These are phyloP conservation scores for Penicillium sp. DNA, from an alignment of 2,329 filamentous ascomycete genomes.

Conservation along the genomic window DNA sequence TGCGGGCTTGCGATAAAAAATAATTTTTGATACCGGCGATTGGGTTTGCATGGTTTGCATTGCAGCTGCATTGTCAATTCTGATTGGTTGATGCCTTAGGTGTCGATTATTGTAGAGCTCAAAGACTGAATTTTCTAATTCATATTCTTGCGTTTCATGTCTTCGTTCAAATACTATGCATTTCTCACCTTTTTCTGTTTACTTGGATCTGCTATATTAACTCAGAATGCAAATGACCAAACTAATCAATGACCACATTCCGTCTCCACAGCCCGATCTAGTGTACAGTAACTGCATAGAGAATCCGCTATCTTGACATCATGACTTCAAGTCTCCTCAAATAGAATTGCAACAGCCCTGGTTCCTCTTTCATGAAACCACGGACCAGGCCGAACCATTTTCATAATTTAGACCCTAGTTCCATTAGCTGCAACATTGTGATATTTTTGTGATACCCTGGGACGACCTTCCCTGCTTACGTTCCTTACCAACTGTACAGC, in stretches of 20 bases:
- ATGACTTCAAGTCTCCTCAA: conserved; percentile 10
- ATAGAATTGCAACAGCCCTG: conserved; percentile 4
- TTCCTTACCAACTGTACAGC: background rate
- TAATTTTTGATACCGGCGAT: conserved; percentile 17
- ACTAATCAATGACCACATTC: background rate
- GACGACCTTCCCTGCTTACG: background rate
- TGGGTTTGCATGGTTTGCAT: conserved; percentile 13
- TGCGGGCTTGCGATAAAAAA: conserved; percentile 23
- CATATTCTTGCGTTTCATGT: background rate
- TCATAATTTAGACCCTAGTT: background rate
- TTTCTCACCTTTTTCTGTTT: too few species aligned
- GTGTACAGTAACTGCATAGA: too few species aligned
- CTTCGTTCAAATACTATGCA: too few species aligned
- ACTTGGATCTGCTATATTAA: background rate
- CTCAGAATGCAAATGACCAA: background rate
- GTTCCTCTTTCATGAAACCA: background rate
- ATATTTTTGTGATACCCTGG: background rate
- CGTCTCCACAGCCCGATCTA: background rate
- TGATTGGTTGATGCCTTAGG: conserved; percentile 5
- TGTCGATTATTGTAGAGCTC: background rate
- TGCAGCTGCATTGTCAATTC: background rate
- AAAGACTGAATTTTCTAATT: background rate
- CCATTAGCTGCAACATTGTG: background rate
- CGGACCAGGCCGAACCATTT: background rate
- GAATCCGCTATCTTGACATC: conserved; percentile 17